A percentile compares a stretch with the other conserved stretches of the same genome.
These are phyloP conservation scores for Starmerella sirachaensis DNA, from an alignment of 805 yeast species.

Conservation along the genomic window DNA sequence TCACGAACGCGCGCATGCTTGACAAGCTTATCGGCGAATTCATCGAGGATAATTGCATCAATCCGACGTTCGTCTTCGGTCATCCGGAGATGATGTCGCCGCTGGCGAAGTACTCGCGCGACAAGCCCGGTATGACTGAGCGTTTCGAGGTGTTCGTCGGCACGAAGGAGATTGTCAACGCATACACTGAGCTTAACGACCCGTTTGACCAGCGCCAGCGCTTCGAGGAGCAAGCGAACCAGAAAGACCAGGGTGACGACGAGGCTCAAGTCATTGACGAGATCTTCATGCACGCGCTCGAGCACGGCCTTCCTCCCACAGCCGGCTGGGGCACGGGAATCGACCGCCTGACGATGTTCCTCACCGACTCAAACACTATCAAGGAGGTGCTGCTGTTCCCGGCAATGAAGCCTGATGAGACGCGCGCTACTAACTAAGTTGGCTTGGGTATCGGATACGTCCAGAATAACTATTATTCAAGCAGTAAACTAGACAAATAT, in stretches of 20 bases:
- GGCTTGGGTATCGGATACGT: background rate
- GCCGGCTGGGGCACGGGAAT: conserved; percentile 99
- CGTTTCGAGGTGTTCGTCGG: conserved; percentile 98
- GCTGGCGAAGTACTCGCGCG: conserved; percentile 89
- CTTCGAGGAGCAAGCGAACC: conserved; percentile 98
- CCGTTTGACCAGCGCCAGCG: conserved; percentile 96
- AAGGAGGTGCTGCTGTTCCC: conserved; percentile 98
- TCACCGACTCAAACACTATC: conserved; percentile 90
- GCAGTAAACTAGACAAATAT: background rate
- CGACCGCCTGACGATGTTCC: conserved; percentile 95
- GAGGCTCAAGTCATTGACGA: conserved; percentile 97
- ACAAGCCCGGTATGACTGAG: conserved; percentile 89
- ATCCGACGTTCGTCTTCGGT: conserved; percentile 96
- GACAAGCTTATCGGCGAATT: conserved; percentile 95
- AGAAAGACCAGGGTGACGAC: conserved; percentile 97
- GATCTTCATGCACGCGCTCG: conserved; percentile 93
- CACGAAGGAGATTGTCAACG: conserved; percentile 95
- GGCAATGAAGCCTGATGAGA: conserved; percentile 87
- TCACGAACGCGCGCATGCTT: conserved; percentile 97
- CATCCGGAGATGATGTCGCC: conserved; percentile 99
- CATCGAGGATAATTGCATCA: conserved; percentile 78
- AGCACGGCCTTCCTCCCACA: conserved; percentile 97
- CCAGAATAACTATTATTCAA: background rate
- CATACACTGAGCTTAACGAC: conserved; percentile 97
- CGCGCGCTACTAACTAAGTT: conserved; percentile 5